Base-by-base conservation (phyloP, 352 stramenopile genomes). In the Pythium pectinolyticum region DNA sequence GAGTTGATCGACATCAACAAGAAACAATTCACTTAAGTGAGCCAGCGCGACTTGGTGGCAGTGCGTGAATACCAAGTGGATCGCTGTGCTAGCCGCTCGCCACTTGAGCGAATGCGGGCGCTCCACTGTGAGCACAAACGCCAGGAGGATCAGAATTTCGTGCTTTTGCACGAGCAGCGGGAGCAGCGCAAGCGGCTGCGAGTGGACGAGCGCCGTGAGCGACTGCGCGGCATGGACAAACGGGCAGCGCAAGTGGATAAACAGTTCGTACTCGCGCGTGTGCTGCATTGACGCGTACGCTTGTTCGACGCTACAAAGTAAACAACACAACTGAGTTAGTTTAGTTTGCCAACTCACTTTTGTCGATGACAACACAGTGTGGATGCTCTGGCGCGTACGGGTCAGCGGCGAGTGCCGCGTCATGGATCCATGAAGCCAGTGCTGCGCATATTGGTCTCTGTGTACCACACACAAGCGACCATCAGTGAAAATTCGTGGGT, bases 21-120 rank as follows among this genome's bases (percentile, higher is more conserved):
- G 12, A 47, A 77, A 77, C 2, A 71, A 37, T 46, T 72, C 54
- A 27, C 57, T 54, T 28, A 75, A 35, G 49, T 72, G 65, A 49
- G 22, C 37, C 11, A 51, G 19, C 2, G 65, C 58, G 46, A 64
- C 49, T 2, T 45, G 31, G 11, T 45, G 53, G 27, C 39, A 54
- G 15, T 39, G 37, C 12, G 10, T 61, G 34, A 85, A 77, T 10
- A 86, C 66, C 27, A 75, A 83, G 32, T 82, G 71, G 30, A 89
- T 69, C 17, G 74, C 76, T 22, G 82, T 76, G 9, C 77, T 70
- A 1, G 80, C 82, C 0, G 80, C 75, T 9, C 75, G 69, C 82
- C 84, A 90, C 66, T 89, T 90, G 11, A 91, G 66, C 7, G 80
- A 89, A 12, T 73, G 66, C 3, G 70, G 50, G 1, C 75, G 80